Evolutionary conservation across 768 basidiomycete species (phyloP).

Genomic region (Boletellus emodensis): DNA sequence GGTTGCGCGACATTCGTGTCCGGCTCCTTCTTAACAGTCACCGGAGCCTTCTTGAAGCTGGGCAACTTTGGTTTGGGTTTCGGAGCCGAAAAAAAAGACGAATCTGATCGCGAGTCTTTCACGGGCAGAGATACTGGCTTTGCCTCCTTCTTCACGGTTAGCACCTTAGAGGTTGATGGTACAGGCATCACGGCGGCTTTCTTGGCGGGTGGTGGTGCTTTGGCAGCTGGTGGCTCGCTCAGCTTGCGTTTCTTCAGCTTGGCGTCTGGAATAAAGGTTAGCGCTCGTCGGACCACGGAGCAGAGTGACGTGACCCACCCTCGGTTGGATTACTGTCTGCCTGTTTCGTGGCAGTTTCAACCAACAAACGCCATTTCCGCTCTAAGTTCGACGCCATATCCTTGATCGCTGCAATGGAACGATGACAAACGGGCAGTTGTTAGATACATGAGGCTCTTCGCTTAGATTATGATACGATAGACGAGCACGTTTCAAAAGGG

Average conservation of each 20-base stretch:
- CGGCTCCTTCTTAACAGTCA: conserved; percentile 46
- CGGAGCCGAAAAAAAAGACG: conserved; percentile 84
- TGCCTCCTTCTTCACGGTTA: conserved; percentile 55
- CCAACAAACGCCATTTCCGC: conserved; percentile 72
- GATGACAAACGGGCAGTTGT: conserved; percentile 47
- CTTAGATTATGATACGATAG: conserved; percentile 33
- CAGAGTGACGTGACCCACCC: conserved; percentile 68
- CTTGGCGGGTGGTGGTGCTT: conserved; percentile 58
- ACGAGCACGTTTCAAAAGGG: conserved; percentile 26
- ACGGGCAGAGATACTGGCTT: conserved; percentile 35
- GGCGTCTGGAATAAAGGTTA: conserved; percentile 37
- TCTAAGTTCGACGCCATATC: conserved; percentile 90
- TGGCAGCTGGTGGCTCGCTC: conserved; percentile 44
- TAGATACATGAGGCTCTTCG: conserved; percentile 56
- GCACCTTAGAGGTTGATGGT: conserved; percentile 24
- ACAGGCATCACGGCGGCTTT: conserved; percentile 47
- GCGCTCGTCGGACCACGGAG: conserved; percentile 23
- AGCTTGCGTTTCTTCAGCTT: conserved; percentile 76
- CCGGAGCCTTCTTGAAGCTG: conserved; percentile 77
- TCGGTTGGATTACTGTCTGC: conserved; percentile 44
- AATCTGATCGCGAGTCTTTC: conserved; percentile 81
- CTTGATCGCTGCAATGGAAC: conserved; percentile 70
- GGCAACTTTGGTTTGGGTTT: conserved; percentile 82
- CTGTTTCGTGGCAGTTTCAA: conserved; percentile 48
- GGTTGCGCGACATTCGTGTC: conserved; percentile 68